phyloP scores from a whole-genome alignment of 2,329 filamentous ascomycete species.

The Lasiodiplodia theobromae region DNA sequence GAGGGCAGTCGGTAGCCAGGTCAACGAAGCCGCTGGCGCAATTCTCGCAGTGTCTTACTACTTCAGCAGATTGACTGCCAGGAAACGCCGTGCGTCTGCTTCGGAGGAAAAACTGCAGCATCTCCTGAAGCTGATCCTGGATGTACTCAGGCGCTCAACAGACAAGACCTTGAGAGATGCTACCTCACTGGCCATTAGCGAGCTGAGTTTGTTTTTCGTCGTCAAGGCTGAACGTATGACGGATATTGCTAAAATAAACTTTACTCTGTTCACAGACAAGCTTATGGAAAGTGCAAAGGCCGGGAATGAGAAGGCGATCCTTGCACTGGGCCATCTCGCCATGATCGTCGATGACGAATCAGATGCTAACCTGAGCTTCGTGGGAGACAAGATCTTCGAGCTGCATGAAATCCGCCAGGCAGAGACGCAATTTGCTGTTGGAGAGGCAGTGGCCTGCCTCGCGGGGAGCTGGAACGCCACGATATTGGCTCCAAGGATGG shows the following conservation, averaged over 20 bases:
- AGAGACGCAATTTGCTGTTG: slow-evolving; percentile 89
- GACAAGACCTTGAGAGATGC: slow-evolving; percentile 66
- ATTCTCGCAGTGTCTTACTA: slow-evolving; percentile 66
- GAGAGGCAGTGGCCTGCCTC: slow-evolving; percentile 83
- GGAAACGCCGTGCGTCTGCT: slow-evolving; percentile 43
- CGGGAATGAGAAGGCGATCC: slow-evolving; percentile 81
- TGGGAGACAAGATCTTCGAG: slow-evolving; percentile 73
- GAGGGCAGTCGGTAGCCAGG: slow-evolving; percentile 64
- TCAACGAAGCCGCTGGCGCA: slow-evolving; percentile 67
- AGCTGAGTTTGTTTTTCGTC: slow-evolving; percentile 66
- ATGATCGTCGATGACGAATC: slow-evolving; percentile 62
- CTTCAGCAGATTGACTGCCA: slow-evolving; percentile 63
- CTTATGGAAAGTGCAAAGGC: slow-evolving; percentile 75
- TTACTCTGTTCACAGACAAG: slow-evolving; percentile 64
- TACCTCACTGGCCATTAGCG: slow-evolving; percentile 64
- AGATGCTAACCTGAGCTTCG: slow-evolving; percentile 54
- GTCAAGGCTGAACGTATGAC: slow-evolving; percentile 51
- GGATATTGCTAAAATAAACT: slow-evolving; percentile 44
- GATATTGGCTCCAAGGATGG: slow-evolving; percentile 75
- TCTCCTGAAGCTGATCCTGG: slow-evolving; percentile 55
- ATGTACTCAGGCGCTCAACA: slow-evolving; percentile 61
- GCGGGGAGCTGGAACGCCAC: slow-evolving; percentile 84
- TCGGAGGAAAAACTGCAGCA: slow-evolving; percentile 47
- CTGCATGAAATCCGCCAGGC: slow-evolving; percentile 85
- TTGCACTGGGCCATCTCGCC: slow-evolving; percentile 79